A percentile compares a stretch with the other conserved stretches of the same genome.
Evolutionary conservation across 2,329 filamentous ascomycete species (phyloP).

Genomic region (Diaporthe sp.): DNA sequence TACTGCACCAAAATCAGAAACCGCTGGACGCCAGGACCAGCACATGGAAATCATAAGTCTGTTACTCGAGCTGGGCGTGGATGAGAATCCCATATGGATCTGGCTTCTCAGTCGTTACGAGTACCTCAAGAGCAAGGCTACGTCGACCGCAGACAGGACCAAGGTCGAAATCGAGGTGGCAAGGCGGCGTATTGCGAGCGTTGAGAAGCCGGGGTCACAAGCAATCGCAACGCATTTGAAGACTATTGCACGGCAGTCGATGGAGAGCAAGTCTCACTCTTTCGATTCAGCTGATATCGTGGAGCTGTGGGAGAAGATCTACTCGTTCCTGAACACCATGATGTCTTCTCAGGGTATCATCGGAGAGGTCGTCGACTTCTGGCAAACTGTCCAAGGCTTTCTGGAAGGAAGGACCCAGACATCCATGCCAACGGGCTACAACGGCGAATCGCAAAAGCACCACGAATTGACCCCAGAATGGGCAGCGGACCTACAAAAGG

Average conservation of each 20-base stretch:
- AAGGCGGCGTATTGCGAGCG: conserved; percentile 82
- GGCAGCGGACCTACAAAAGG: conserved; percentile 80
- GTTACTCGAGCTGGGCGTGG: conserved; percentile 92
- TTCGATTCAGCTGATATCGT: conserved; percentile 86
- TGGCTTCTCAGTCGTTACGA: conserved; percentile 95
- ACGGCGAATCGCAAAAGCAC: conserved; percentile 84
- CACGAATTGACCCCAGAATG: conserved; percentile 83
- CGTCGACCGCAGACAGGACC: conserved; percentile 83
- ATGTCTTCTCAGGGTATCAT: conserved; percentile 85
- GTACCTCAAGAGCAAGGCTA: conserved; percentile 88
- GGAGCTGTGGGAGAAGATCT: conserved; percentile 93
- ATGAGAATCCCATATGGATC: conserved; percentile 96
- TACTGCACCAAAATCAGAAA: conserved; percentile 65
- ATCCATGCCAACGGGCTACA: conserved; percentile 83
- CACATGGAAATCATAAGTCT: conserved; percentile 93
- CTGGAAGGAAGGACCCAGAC: conserved; percentile 88
- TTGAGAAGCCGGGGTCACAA: conserved; percentile 78
- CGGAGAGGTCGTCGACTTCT: conserved; percentile 92
- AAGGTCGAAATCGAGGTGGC: conserved; percentile 94
- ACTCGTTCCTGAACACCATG: conserved; percentile 79
- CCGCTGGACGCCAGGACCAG: conserved; percentile 76
- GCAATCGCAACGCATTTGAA: conserved; percentile 82
- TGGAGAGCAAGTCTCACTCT: conserved; percentile 71
- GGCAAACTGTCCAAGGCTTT: conserved; percentile 92
- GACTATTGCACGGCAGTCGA: conserved; percentile 76